These are phyloP conservation scores for Neltuma alba DNA, from an alignment of 306 rosid genomes.

Conservation along the genomic window DNA sequence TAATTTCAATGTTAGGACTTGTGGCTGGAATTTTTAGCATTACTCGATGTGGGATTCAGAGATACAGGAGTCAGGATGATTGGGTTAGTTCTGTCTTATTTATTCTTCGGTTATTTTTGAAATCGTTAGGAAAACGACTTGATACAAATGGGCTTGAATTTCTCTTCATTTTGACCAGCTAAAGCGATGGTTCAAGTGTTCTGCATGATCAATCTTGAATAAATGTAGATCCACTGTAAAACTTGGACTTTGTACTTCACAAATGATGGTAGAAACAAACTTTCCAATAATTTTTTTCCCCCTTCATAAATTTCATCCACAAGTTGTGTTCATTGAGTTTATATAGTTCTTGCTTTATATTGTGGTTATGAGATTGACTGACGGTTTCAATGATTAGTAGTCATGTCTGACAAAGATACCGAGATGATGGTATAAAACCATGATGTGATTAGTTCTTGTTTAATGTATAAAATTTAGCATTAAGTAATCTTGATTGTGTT, in stretches of 20 bases:
- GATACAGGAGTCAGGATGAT: conserved; percentile 65
- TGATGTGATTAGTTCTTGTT: neutral
- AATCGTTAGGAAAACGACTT: neutral
- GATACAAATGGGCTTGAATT: neutral
- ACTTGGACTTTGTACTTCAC: conserved; percentile 9
- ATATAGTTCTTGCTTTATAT: neutral
- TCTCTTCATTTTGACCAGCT: neutral
- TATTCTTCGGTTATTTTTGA: conserved; percentile 12
- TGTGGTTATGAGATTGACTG: conserved; percentile 1
- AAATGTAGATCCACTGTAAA: neutral
- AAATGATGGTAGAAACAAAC: neutral
- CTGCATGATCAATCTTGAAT: neutral
- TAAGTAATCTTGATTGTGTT: neutral
- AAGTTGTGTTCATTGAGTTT: neutral
- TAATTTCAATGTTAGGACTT: conserved; percentile 54
- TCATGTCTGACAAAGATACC: neutral
- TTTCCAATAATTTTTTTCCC: neutral
- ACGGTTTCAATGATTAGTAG: neutral
- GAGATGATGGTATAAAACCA: neutral
- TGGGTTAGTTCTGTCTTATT: conserved; percentile 56
- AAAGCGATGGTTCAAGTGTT: neutral
- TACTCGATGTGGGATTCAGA: conserved; percentile 71
- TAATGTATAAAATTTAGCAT: neutral
- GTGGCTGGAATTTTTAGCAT: conserved; percentile 62
- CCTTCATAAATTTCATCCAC: neutral